Conservation (phyloP, 1,284 basidiomycete species). For the Bjerkandera adusta region DNA sequence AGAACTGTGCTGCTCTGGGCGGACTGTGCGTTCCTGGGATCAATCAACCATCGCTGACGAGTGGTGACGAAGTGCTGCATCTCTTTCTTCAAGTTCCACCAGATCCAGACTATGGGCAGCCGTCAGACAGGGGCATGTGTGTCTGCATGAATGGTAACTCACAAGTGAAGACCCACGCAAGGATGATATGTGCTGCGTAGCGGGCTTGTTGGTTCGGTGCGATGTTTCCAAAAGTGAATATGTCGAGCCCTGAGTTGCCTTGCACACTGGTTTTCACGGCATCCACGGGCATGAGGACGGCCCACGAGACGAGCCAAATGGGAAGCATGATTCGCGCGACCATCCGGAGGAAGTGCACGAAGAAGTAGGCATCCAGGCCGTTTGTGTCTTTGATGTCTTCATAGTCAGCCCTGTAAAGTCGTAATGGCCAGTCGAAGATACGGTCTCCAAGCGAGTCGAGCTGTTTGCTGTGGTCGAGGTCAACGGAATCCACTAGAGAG, state of each 20-base stretch:
- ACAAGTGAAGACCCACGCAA: conserved; percentile 78
- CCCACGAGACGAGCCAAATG: conserved; percentile 79
- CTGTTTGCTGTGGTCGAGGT: background rate
- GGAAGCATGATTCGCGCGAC: conserved; percentile 81
- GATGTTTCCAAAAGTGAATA: conserved; percentile 84
- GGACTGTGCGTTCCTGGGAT: conserved; percentile 65
- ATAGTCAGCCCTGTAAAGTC: conserved; percentile 57
- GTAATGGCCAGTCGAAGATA: conserved; percentile 59
- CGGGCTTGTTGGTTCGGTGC: conserved; percentile 48
- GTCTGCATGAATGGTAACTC: too few species aligned
- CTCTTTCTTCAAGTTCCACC: conserved; percentile 79
- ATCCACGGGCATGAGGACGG: conserved; percentile 66
- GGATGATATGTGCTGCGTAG: conserved; percentile 74
- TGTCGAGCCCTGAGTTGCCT: conserved; percentile 64
- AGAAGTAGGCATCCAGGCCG: conserved; percentile 93
- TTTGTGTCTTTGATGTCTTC: conserved; percentile 69
- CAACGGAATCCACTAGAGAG: background rate
- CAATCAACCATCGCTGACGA: conserved; percentile 84
- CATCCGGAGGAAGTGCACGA: conserved; percentile 84
- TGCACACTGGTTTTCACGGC: conserved; percentile 50
- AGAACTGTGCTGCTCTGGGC: conserved; percentile 88
- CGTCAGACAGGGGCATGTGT: background rate
- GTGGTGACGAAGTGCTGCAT: conserved; percentile 79
- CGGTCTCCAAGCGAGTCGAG: conserved; percentile 33
- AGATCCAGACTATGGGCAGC: conserved; percentile 64